phyloP scores from a whole-genome alignment of 345 rosid genomes.

The Viola odorata region DNA sequence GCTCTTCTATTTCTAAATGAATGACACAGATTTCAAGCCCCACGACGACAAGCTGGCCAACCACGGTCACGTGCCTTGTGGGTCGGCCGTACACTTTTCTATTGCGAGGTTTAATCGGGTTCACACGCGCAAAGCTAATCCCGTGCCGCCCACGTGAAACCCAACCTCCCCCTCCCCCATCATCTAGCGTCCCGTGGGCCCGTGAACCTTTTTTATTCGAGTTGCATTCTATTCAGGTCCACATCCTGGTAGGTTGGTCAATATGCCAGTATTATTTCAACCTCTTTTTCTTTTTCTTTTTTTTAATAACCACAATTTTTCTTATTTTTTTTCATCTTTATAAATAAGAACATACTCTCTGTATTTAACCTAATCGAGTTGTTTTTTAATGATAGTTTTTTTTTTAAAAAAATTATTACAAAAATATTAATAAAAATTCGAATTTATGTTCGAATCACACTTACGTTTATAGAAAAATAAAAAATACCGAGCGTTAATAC shows the following conservation, averaged over 20 bases:
- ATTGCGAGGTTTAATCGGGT: neutral
- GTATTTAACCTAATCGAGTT: neutral
- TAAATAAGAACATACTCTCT: neutral
- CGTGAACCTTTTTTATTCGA: too few species aligned
- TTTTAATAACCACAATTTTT: neutral
- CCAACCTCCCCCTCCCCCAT: neutral
- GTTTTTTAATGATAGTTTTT: neutral
- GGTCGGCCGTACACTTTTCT: neutral
- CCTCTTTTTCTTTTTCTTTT: neutral
- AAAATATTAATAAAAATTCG: too few species aligned
- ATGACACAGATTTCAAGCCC: too few species aligned
- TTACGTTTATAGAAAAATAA: too few species aligned
- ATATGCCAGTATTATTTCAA: neutral
- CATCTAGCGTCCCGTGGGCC: too few species aligned
- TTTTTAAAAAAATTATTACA: slow-evolving; percentile 1
- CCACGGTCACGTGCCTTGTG: neutral
- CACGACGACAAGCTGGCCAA: neutral
- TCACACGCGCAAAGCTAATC: neutral
- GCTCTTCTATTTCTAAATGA: too few species aligned
- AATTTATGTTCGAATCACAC: too few species aligned
- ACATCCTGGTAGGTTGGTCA: too few species aligned
- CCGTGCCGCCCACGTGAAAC: slow-evolving; percentile 8
- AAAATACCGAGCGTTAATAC: too few species aligned
- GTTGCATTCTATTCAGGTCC: too few species aligned
- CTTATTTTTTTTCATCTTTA: neutral